Evolutionary conservation across 208 protist species (phyloP), one percentile per base, ranked within the genome.

Genomic region (Paratrypanosoma confusum): DNA sequence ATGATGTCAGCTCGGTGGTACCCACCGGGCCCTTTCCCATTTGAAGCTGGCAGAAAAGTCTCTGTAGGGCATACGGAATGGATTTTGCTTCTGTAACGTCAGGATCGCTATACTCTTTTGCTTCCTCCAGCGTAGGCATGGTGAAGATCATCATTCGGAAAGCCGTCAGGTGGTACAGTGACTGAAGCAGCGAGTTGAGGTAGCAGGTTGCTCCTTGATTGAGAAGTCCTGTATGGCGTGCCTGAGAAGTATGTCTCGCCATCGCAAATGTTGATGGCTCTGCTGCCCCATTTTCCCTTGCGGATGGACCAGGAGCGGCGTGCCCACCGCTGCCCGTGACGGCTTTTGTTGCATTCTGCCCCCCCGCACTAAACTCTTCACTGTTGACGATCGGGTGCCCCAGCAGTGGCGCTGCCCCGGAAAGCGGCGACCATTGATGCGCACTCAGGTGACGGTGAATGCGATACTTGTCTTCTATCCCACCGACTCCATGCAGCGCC

Each of bases 131-230:
- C 11, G 81, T 89, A n/a, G 88, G 84, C 73, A 95, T 90, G 35
- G 74, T 60, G 44, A 91, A 95, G 49, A 93, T 88, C 24, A 71
- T 77, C 6, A 66, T 60, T 10, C 88, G 67, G 54, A 95, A 93
- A 13, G 63, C 66, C 4, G 74, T 78, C 7, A 93, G 75, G 40
- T 95, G 88, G 54, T 90, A 95, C 6, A 95, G 65, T 14, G 81
- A 48, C 48, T 95, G 87, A 20, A 95, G 65, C 23, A 95, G 65
- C 26, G 86, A 95, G 57, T 95, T 95, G 36, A 95, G 53, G 55
- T 93, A 95, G 47, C 88, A 95, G 29, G 88, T 95, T 13, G 88
- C 81, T 8, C 88, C 88, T 59, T 95, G 82, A 55, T 95, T 95
- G 14, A 83, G 41, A 28, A 95, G 48, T 6, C 88, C 88, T 47